Conservation (phyloP, 2,329 filamentous ascomycete genomes). For the Pyrenochaeta sp. region DNA sequence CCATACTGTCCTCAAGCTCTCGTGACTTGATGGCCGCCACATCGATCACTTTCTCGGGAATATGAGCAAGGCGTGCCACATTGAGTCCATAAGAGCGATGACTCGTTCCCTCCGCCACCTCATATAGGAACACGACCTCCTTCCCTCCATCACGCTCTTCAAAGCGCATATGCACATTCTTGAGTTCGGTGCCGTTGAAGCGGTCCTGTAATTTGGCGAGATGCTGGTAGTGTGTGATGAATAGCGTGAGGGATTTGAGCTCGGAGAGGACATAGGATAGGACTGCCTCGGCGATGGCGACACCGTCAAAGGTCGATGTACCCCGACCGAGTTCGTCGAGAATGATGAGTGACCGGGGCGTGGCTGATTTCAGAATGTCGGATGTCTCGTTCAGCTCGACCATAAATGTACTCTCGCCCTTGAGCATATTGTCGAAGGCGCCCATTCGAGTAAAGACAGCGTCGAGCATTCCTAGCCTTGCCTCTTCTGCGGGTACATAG, state of each 20-base stretch:
- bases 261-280: slow-evolving; percentile 82
- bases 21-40: slow-evolving; percentile 79
- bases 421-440: slow-evolving; percentile 93
- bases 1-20: slow-evolving; percentile 74
- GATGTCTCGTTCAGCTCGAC: slow-evolving; percentile 94
- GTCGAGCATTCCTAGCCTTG: slow-evolving; percentile 82
- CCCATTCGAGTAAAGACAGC: slow-evolving; percentile 96
- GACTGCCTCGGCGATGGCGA: slow-evolving; percentile 93
- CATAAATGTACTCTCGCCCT: slow-evolving; percentile 96
- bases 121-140: slow-evolving; percentile 93
- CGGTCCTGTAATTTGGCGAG: slow-evolving; percentile 76
- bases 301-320: slow-evolving; percentile 93
- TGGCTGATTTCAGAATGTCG: slow-evolving; percentile 88
- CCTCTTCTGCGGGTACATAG: slow-evolving; percentile 82
- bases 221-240: slow-evolving; percentile 97
- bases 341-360: slow-evolving; percentile 83
- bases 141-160: slow-evolving; percentile 60
- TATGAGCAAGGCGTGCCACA: slow-evolving; percentile 83
- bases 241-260: slow-evolving; percentile 80
- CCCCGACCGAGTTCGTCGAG: slow-evolving; percentile 94
- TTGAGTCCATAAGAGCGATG: slow-evolving; percentile 95
- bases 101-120: slow-evolving; percentile 87
- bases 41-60: slow-evolving; percentile 79
- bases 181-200: slow-evolving; percentile 70
- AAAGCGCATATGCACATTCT: slow-evolving; percentile 96